phyloP scores from a whole-genome alignment of 352 stramenopile species.

The Thalassiosira gravida region DNA sequence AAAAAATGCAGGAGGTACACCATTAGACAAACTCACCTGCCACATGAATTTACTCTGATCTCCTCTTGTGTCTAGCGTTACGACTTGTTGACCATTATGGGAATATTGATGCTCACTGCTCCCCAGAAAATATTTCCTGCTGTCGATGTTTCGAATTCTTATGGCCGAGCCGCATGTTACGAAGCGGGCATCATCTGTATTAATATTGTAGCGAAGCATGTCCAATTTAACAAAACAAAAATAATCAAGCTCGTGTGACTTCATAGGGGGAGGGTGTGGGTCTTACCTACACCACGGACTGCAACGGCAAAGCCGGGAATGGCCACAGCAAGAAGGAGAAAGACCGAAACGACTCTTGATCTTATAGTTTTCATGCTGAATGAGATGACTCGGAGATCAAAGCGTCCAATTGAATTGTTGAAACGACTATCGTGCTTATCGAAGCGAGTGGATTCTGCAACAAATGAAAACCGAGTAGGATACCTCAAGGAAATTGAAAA shows the following conservation, averaged over 20 bases:
- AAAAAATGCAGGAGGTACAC: slow-evolving; percentile 17
- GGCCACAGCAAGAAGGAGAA: slow-evolving; percentile 1
- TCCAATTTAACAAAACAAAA: no score
- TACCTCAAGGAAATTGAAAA: neutral
- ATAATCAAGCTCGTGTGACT: no score
- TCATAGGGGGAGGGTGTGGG: no score
- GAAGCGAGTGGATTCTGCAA: no score
- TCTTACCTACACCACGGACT: neutral
- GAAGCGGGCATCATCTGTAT: slow-evolving; percentile 19
- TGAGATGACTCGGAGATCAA: neutral
- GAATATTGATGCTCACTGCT: slow-evolving; percentile 70
- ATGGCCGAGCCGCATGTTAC: slow-evolving; percentile 85
- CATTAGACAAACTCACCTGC: slow-evolving; percentile 41
- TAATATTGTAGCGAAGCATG: no score
- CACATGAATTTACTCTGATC: slow-evolving; percentile 3
- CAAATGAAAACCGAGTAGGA: no score
- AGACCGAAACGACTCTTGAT: neutral
- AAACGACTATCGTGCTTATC: no score
- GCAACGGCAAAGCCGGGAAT: neutral
- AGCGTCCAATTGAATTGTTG: no score
- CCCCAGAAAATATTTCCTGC: slow-evolving; percentile 66
- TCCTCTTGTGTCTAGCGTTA: slow-evolving; percentile 60
- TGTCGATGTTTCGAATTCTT: slow-evolving; percentile 75
- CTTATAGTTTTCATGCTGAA: neutral
- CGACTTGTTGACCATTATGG: slow-evolving; percentile 84